Percentiles rank a stretch among this genome's conserved stretches.
Evolutionary conservation across 1,284 basidiomycete species (phyloP).

Genomic region (Tilletia indica): DNA sequence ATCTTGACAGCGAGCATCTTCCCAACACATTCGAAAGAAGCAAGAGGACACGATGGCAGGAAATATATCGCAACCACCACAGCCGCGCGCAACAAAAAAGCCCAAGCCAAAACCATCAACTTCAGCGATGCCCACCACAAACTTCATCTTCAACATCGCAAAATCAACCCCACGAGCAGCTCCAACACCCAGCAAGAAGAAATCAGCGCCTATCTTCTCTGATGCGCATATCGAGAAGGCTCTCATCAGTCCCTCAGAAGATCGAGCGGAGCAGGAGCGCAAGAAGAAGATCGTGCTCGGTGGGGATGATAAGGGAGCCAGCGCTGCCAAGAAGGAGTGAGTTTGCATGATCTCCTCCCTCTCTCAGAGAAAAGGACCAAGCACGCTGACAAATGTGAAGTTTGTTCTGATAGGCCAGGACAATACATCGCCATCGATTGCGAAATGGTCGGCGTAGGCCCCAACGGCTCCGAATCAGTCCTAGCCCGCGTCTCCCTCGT

Average conservation of each 20-base stretch:
- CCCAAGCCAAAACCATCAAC: neutral
- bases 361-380: neutral
- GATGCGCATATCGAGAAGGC: neutral
- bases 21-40: too few relatives aligned
- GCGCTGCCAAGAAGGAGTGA: slow-evolving; percentile 32
- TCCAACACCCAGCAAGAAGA: neutral
- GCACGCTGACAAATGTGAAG: neutral
- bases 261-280: slow-evolving; percentile 19
- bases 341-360: neutral
- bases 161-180: neutral
- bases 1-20: too few relatives aligned
- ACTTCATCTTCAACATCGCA: slow-evolving; percentile 13
- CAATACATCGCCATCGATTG: slow-evolving; percentile 85
- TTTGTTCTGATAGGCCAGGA: slow-evolving; percentile 63
- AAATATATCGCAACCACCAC: too few relatives aligned
- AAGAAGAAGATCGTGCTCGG: slow-evolving; percentile 44
- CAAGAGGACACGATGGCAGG: too few relatives aligned
- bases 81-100: slow-evolving; percentile 2
- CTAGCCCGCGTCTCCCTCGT: slow-evolving; percentile 88
- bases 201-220: neutral
- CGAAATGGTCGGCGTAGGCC: slow-evolving; percentile 95
- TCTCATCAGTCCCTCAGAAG: neutral
- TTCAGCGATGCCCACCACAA: slow-evolving; percentile 1
- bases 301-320: slow-evolving; percentile 28
- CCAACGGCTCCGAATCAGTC: slow-evolving; percentile 74